A percentile compares a stretch with the other conserved stretches of the same genome.
Conservation (phyloP, 306 rosid genomes). For the Prunus campanulata region DNA sequence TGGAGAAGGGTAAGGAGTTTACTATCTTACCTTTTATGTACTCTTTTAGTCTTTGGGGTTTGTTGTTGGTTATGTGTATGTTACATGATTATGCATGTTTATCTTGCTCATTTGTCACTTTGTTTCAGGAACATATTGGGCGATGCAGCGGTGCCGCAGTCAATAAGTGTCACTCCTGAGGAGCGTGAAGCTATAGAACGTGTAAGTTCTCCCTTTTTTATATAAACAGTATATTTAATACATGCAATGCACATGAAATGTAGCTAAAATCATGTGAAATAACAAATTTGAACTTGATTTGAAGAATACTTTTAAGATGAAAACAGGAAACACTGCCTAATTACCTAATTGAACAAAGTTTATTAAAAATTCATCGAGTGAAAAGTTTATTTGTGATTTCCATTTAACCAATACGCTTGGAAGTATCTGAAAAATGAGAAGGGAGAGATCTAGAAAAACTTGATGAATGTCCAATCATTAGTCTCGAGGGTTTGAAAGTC, state of each 20-base stretch:
- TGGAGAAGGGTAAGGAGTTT: conserved; percentile 70
- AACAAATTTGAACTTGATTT: background rate
- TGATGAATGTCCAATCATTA: background rate
- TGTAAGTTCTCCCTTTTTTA: conserved; percentile 42
- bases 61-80: too few relatives aligned
- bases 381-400: background rate
- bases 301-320: background rate
- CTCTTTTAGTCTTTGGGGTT: background rate
- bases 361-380: background rate
- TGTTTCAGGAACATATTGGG: conserved; percentile 62
- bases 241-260: background rate
- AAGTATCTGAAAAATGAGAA: background rate
- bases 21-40: conserved; percentile 9
- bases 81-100: conserved; percentile 1
- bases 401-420: background rate
- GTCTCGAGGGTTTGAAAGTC: background rate
- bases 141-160: conserved; percentile 61
- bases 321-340: background rate
- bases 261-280: background rate
- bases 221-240: background rate
- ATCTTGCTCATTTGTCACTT: conserved; percentile 23
- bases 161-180: conserved; percentile 81
- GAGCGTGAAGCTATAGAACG: conserved; percentile 93
- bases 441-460: background rate
- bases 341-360: background rate